These are phyloP conservation scores for Fusarium setosum DNA, from an alignment of 2,329 filamentous ascomycete genomes.

Conservation along the genomic window DNA sequence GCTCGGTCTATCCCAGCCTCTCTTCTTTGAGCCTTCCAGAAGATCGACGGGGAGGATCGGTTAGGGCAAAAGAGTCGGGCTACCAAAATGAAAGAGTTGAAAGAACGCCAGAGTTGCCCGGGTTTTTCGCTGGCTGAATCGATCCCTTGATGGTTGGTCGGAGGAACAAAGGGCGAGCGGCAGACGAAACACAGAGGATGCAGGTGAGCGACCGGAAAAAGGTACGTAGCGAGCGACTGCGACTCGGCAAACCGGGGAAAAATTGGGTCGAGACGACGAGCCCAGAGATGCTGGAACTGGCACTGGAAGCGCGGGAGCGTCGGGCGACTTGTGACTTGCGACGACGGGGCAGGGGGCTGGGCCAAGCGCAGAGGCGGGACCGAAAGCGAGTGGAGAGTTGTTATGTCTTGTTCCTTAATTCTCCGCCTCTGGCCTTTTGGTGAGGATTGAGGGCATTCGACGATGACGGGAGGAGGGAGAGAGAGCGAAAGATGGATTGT, in stretches of 20 bases:
- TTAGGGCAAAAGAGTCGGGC: not conserved
- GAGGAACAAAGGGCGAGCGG: constrained; percentile 3
- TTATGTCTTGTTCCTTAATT: constrained; percentile 9
- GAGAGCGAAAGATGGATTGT: constrained; percentile 13
- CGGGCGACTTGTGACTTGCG: constrained; percentile 12
- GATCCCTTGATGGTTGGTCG: not conserved
- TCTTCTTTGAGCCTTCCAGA: constrained; percentile 3
- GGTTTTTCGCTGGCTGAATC: not conserved
- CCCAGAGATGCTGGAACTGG: no score
- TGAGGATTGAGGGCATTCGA: not conserved
- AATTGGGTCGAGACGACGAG: constrained; percentile 14
- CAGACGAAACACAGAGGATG: constrained; percentile 12
- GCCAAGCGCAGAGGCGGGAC: not conserved
- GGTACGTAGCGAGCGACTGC: constrained; percentile 16
- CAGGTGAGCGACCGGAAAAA: constrained; percentile 11
- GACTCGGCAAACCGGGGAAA: constrained; percentile 29
- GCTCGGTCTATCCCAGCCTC: constrained; percentile 21
- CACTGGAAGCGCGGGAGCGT: constrained; percentile 23
- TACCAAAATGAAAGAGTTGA: not conserved
- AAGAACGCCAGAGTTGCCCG: not conserved
- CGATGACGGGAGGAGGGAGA: not conserved
- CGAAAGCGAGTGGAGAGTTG: constrained; percentile 7
- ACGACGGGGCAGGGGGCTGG: not conserved
- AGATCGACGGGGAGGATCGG: constrained; percentile 4
- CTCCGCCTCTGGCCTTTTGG: not conserved